These are phyloP conservation scores for Auriscalpium orientale DNA, from an alignment of 768 basidiomycete genomes.

Conservation along the genomic window DNA sequence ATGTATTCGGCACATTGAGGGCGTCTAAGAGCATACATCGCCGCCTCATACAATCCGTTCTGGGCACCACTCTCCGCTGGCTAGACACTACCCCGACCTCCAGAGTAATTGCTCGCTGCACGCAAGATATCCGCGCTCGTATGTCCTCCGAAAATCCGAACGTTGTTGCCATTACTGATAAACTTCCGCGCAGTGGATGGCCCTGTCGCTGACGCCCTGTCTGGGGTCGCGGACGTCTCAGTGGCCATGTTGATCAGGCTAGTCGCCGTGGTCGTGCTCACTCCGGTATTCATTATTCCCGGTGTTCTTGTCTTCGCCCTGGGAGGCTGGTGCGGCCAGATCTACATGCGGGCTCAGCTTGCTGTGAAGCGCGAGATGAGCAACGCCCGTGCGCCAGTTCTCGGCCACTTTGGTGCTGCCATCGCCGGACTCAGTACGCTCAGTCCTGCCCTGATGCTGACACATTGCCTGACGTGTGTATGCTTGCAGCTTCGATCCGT, in stretches of 20 bases:
- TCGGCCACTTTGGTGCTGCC: constrained; percentile 44
- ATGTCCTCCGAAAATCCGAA: neutral
- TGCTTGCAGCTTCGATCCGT: constrained; percentile 35
- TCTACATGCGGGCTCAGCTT: constrained; percentile 51
- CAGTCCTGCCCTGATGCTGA: neutral
- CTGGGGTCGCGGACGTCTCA: constrained; percentile 23
- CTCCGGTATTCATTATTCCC: constrained; percentile 33
- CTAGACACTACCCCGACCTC: constrained; percentile 43
- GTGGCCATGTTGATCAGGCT: constrained; percentile 29
- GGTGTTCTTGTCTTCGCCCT: constrained; percentile 28
- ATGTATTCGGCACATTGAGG: constrained; percentile 40
- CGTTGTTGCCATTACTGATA: neutral
- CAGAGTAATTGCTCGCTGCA: constrained; percentile 60
- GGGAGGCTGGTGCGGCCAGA: constrained; percentile 35
- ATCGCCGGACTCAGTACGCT: constrained; percentile 41
- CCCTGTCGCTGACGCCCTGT: constrained; percentile 22
- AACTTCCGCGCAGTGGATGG: constrained; percentile 25
- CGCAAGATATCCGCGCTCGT: constrained; percentile 49
- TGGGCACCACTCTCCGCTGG: constrained; percentile 53
- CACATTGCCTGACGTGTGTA: neutral
- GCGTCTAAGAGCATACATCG: constrained; percentile 50
- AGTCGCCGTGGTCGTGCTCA: constrained; percentile 15
- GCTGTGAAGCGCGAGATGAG: constrained; percentile 51
- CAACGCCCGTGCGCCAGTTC: constrained; percentile 39
- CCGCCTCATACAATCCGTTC: constrained; percentile 41